Percentiles rank a stretch among this genome's conserved stretches.
phyloP scores from a whole-genome alignment of 345 rosid species.

The Eutrema heterophyllum region DNA sequence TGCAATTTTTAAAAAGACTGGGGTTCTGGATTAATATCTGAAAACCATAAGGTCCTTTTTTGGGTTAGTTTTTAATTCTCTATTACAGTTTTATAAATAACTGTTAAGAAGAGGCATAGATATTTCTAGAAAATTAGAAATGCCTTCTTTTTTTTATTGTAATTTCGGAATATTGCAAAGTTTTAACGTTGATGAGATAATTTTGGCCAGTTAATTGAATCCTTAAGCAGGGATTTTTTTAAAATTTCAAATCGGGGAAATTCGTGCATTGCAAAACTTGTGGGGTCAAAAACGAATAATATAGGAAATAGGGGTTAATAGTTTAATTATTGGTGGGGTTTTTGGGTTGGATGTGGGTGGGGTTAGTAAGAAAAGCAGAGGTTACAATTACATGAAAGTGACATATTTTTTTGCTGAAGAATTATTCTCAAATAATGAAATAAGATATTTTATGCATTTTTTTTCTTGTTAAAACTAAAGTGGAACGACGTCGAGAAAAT shows the following conservation, averaged over 20 bases:
- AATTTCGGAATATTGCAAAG: neutral
- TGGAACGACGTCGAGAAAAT: too few species aligned
- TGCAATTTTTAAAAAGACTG: slow-evolving; percentile 32
- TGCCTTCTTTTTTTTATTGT: neutral
- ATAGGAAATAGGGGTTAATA: neutral
- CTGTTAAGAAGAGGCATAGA: neutral
- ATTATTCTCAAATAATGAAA: neutral
- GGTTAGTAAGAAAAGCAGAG: slow-evolving; percentile 18
- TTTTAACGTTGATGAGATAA: neutral
- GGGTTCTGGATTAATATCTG: slow-evolving; percentile 19
- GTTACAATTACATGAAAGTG: slow-evolving; percentile 17
- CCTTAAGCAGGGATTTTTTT: neutral
- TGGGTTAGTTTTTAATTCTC: neutral
- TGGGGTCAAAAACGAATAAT: neutral
- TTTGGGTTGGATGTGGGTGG: slow-evolving; percentile 20
- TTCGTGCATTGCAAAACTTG: neutral
- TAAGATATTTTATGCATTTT: neutral
- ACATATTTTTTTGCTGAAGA: neutral
- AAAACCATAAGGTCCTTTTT: neutral
- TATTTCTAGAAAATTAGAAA: slow-evolving; percentile 2
- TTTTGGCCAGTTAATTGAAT: neutral
- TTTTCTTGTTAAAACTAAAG: neutral
- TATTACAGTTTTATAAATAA: neutral
- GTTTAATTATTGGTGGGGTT: slow-evolving; percentile 8
- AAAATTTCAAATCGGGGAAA: neutral